Evolutionary conservation across 75 land plant genomes (phyloP), one percentile per base, ranked within the genome.

Genomic region (Sequoiadendron giganteum): DNA sequence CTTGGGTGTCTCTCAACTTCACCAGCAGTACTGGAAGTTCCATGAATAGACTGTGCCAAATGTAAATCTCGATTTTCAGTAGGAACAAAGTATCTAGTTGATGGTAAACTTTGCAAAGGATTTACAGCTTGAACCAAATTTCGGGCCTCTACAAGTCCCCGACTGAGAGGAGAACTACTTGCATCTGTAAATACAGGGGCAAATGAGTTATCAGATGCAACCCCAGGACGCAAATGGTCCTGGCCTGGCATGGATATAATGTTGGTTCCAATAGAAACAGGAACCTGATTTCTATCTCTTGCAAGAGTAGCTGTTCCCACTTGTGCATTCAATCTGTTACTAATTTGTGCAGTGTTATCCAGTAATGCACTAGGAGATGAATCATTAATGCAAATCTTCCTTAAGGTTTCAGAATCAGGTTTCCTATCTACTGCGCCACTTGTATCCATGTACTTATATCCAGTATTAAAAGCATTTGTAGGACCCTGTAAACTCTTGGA

Each of bases 401-500:
- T 45, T 38, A 81, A 21, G 86, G 40, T 34, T 32, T 82, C 85
- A 18, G 75, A 48, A 77, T 54, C 88, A 83, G 94, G 94, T 84
- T 95, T 94, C 83, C 86, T 87, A 39, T 93, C 95, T 85, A 87
- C 94, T 54, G 54, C 43, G 36, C 88, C 92, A 39, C 25, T 21
- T 3, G 15, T 54, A 86, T 82, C 61, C 58, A 55, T 84, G 54
- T 49, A 45, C 32, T 10, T 82, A n/a, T 30, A 47, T 15, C 52
- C 84, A n/a, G 84, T 3, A 82, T 25, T 28, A 82, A 49, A n/a
- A 13, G 21, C 43, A 82, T n/a, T 47, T 18, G 48, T 13, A 82
- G 49, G 54, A 81, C 85, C 32, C 88, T 30, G 85, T 52, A 38
- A 48, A 83, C 40, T 47, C 11, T 34, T 15, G 65, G 87, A 54